Conservation (phyloP, 1,284 basidiomycete genomes). For the Stereum hirsutum region DNA sequence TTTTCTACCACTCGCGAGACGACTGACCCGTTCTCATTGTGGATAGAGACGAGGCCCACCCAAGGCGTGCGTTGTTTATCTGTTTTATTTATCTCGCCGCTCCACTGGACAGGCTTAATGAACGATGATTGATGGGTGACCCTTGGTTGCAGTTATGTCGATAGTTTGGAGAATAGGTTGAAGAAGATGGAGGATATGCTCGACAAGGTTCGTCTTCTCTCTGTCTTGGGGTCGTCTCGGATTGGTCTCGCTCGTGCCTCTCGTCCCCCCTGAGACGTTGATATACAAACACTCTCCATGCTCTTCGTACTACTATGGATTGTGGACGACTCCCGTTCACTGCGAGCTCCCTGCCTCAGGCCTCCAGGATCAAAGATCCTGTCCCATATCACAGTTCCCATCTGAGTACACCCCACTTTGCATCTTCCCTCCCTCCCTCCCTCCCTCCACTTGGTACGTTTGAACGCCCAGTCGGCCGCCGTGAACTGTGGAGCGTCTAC, state of each 20-base stretch:
- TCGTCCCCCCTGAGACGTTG: constrained; percentile 3
- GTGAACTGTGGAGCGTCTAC: too few relatives aligned
- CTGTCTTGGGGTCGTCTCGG: too few relatives aligned
- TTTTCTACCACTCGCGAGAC: not conserved
- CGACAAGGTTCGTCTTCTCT: constrained; percentile 37
- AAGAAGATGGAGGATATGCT: constrained; percentile 67
- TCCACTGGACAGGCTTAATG: too few relatives aligned
- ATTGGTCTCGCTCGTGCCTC: too few relatives aligned
- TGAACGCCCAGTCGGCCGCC: too few relatives aligned
- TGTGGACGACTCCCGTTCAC: too few relatives aligned
- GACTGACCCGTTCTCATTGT: constrained; percentile 19
- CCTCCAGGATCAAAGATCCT: too few relatives aligned
- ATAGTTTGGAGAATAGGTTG: constrained; percentile 62
- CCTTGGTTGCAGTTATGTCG: constrained; percentile 45
- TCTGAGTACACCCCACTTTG: not conserved
- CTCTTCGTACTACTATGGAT: not conserved
- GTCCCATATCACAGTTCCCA: too few relatives aligned
- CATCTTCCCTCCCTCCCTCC: not conserved
- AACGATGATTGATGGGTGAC: not conserved
- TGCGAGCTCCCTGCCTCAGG: too few relatives aligned
- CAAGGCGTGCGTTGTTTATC: constrained; percentile 20
- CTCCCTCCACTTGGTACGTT: too few relatives aligned
- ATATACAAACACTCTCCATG: constrained; percentile 6
- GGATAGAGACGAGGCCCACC: constrained; percentile 11
- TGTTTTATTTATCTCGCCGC: not conserved